These are phyloP conservation scores for Scenedesmus sp. DNA, from an alignment of 163 green algal genomes.

Conservation along the genomic window DNA sequence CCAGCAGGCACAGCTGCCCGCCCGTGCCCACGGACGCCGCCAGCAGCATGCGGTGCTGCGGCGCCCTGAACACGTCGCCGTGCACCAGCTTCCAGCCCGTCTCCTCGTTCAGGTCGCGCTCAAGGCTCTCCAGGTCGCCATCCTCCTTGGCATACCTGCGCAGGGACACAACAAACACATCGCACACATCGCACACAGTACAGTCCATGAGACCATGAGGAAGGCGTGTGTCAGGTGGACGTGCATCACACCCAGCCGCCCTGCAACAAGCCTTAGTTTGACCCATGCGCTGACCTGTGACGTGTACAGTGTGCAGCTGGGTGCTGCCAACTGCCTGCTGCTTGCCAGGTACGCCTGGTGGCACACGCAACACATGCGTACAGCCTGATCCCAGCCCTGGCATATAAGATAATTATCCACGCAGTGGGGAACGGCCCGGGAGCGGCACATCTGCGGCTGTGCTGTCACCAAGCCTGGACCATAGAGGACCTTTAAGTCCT, in stretches of 20 bases:
- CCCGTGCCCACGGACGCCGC: constrained; percentile 88
- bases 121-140: constrained; percentile 80
- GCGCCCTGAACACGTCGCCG: constrained; percentile 96
- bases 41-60: constrained; percentile 84
- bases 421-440: too few species aligned
- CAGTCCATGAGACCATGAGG: neutral
- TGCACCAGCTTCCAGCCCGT: constrained; percentile 99
- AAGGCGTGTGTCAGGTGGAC: too few species aligned
- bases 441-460: too few species aligned
- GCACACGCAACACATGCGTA: too few species aligned
- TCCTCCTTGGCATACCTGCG: constrained; percentile 54
- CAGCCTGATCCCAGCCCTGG: neutral
- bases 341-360: neutral
- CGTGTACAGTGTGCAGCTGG: too few species aligned
- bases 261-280: too few species aligned
- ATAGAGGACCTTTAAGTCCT: neutral
- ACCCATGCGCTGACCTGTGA: too few species aligned
- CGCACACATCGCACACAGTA: too few species aligned
- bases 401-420: too few species aligned
- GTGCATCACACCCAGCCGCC: too few species aligned
- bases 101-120: constrained; percentile 95
- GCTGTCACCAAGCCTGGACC: too few species aligned
- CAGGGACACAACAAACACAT: neutral
- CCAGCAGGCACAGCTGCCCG: constrained; percentile 84
- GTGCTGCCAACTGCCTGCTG: neutral